Base-by-base conservation (phyloP, 176 grass and related monocot species). In the Pontederia paniculata region DNA sequence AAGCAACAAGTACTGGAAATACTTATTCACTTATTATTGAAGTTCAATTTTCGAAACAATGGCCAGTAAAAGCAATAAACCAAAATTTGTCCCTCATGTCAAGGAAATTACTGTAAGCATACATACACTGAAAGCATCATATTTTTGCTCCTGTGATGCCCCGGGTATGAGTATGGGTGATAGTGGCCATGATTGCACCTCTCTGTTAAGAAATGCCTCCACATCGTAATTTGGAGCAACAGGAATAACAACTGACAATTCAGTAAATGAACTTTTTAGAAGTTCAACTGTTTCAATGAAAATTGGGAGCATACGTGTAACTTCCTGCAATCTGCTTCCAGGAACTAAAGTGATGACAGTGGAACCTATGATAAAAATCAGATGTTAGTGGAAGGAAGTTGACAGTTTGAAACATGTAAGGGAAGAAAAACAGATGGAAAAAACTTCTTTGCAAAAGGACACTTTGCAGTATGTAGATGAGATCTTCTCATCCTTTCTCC, bases 271-370 rank as follows among this genome's bases (percentile, higher is more conserved):
- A 44, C 74, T 58, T 48, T 68, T 84, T 72, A 97, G 57, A 57
- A 79, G 76, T 74, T 87, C 52, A 20, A 77, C 65, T 58, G 83
- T 78, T 65, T 70, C 63, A 60, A 86, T 63, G 67, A 78, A 97
- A 62, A 90, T 84, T 23, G 91, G 91, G 69, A 97, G 86, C 74
- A 97, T 97, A 17, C 74, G 60, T 62, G 60, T 84, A 47, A 90
- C 91, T 72, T 90, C 91, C 76, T 97, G 91, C 70, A 97, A 66
- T 74, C 91, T 82, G 77, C 91, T 97, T 80, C 91, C 86, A 74
- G 91, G 91, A 44, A 90, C 55, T 63, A 97, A 73, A 54, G 77
- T 87, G 73, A 97, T 66, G 57, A 97, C 76, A 54, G 76, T 97
- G 31, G 77, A 50, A 64, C 78, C 91, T 97, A 78, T 41, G 65